A percentile compares a stretch with the other conserved stretches of the same genome.
phyloP scores from a whole-genome alignment of 495 filamentous ascomycete genomes.

The Aspergillus hancockii region DNA sequence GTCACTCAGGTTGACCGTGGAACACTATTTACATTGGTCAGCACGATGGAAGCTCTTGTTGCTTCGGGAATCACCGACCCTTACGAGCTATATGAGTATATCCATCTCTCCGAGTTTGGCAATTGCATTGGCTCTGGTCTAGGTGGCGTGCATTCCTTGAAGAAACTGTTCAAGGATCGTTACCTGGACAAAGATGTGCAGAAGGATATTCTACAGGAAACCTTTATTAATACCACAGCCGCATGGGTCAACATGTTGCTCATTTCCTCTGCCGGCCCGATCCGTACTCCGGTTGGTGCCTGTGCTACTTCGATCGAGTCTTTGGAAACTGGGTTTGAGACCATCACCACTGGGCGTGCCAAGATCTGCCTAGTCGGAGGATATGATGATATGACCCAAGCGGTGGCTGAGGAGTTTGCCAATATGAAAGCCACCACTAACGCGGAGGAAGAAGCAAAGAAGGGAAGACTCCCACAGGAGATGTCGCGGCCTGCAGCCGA shows the following conservation, averaged over 20 bases:
- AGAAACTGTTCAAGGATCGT: slow-evolving; percentile 98
- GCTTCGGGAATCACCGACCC: slow-evolving; percentile 97
- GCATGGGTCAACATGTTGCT: slow-evolving; percentile 99
- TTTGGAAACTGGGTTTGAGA: slow-evolving; percentile 95
- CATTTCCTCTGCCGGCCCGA: slow-evolving; percentile 93
- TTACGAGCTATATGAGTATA: slow-evolving; percentile 99
- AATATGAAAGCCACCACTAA: slow-evolving; percentile 99
- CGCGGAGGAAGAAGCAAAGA: slow-evolving; percentile 90
- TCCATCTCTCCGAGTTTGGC: slow-evolving; percentile 95
- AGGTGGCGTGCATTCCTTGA: slow-evolving; percentile 85
- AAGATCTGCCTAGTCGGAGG: slow-evolving; percentile 96
- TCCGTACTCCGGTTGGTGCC: slow-evolving; percentile 97
- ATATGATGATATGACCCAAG: slow-evolving; percentile 98
- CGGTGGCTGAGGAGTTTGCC: slow-evolving; percentile 98
- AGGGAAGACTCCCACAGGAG: slow-evolving; percentile 91
- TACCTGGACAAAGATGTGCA: slow-evolving; percentile 97
- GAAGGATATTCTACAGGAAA: slow-evolving; percentile 98
- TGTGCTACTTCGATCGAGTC: slow-evolving; percentile 98
- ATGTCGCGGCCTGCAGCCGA: slow-evolving; percentile 98
- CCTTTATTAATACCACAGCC: slow-evolving; percentile 99
- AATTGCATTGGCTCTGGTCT: slow-evolving; percentile 98
- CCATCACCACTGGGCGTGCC: slow-evolving; percentile 95
- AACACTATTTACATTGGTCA: slow-evolving; percentile 90
- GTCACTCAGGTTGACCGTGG: slow-evolving; percentile 96
- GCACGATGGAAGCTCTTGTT: slow-evolving; percentile 85